Evolutionary conservation across 257 asterid genomes (phyloP), one percentile per base, ranked within the genome.

Genomic region (Solanum sparsipilum): DNA sequence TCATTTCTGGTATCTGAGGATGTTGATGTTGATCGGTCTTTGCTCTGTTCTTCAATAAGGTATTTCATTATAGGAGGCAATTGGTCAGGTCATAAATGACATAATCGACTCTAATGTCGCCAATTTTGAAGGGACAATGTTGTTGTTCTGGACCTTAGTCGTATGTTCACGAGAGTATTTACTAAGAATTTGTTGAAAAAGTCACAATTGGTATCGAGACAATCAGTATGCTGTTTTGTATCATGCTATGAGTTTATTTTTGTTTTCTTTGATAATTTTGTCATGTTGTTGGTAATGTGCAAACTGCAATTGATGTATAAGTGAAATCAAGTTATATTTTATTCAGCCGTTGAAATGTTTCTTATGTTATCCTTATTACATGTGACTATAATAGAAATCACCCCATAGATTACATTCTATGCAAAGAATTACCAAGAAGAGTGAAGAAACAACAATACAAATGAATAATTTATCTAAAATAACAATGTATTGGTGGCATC

Each of bases 91-190:
- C n/a, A 41, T 67, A 27, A 35, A 39, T 25, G 48, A 6, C 46
- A 84, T 15, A 58, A 58, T 8, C 68, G 25, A 58, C 68, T 58
- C 68, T 76, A 74, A 39, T 29, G 83, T 41, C 89, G 70, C 10
- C 67, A 58, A 58, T 58, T 58, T 58, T 58, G 25, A 91, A 97
- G 98, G 99, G 98, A 60, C 98, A 97, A 93, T 95, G 98, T 89
- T 97, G 99, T 90, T 94, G 98, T 91, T 96, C 99, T 70, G 99
- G 99, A 21, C 96, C 99, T 21, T 88, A 98, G 67, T 94, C 97
- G 13, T 97, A 21, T 85, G 99, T 97, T 56, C 99, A 96, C 5
- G 99, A 96, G 88, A 89, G 91, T 83, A 94, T 96, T 44, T 95
- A 97, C 60, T 97, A 94, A 91, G 98, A 97, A 84, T 96, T 97